phyloP scores from a whole-genome alignment of 306 rosid genomes.

The Prunus dulcis region DNA sequence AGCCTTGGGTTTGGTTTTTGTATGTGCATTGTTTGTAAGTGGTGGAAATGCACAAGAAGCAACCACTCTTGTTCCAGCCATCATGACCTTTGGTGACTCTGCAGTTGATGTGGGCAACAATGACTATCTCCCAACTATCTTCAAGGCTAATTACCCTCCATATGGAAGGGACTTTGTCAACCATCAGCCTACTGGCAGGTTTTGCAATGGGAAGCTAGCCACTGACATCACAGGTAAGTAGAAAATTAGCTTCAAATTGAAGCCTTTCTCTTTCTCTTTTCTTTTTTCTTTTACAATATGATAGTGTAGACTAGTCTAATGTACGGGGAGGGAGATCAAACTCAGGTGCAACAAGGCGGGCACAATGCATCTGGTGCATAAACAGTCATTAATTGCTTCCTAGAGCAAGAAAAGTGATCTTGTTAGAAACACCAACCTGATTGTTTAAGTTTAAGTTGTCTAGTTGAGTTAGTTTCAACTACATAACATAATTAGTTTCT shows the following conservation, averaged over 20 bases:
- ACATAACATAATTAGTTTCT: constrained; percentile 2
- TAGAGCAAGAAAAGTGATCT: background rate
- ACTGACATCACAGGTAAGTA: constrained; percentile 84
- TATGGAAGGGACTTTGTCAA: constrained; percentile 87
- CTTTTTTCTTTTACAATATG: background rate
- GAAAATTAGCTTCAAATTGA: background rate
- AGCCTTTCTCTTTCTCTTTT: no score
- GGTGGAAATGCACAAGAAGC: constrained; percentile 60
- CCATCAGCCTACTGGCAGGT: constrained; percentile 91
- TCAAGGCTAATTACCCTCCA: constrained; percentile 90
- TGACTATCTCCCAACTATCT: constrained; percentile 69
- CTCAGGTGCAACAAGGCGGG: no score
- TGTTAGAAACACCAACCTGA: background rate
- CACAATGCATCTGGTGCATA: no score
- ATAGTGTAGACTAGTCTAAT: no score
- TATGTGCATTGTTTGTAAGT: constrained; percentile 23
- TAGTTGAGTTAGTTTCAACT: constrained; percentile 13
- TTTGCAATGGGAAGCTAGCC: constrained; percentile 90
- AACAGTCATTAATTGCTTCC: background rate
- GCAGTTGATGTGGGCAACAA: constrained; percentile 91
- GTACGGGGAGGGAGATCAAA: no score
- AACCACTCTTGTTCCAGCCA: constrained; percentile 70
- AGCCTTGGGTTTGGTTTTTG: constrained; percentile 39
- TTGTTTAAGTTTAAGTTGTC: background rate
- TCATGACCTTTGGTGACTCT: constrained; percentile 88